Evolutionary conservation across 768 basidiomycete genomes (phyloP).

Genomic region (Boletus subcaerulescens): DNA sequence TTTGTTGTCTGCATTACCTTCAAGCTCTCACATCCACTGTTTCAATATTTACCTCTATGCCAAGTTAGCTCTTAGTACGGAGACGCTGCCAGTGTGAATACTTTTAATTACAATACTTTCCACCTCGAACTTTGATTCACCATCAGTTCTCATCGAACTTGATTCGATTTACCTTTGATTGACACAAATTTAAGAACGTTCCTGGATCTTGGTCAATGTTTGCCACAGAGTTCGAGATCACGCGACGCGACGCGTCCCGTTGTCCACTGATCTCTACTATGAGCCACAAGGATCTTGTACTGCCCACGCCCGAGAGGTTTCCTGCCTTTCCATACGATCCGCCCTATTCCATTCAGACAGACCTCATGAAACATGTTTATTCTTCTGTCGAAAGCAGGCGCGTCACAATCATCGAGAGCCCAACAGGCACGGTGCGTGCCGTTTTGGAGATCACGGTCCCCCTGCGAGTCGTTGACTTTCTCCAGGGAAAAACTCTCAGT

Average conservation of each 20-base stretch:
- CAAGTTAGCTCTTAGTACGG: slow-evolving; percentile 18
- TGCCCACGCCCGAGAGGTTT: slow-evolving; percentile 68
- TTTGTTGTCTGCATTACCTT: slow-evolving; percentile 18
- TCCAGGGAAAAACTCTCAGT: slow-evolving; percentile 83
- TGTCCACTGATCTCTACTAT: neutral
- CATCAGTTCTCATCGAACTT: neutral
- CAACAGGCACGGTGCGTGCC: slow-evolving; percentile 75
- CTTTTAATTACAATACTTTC: slow-evolving; percentile 23
- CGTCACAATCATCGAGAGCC: slow-evolving; percentile 84
- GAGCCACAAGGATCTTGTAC: slow-evolving; percentile 22
- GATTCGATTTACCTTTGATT: slow-evolving; percentile 6
- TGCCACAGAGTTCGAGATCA: slow-evolving; percentile 1
- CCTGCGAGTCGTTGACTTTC: neutral
- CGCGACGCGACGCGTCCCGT: slow-evolving; percentile 15
- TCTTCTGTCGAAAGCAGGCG: slow-evolving; percentile 67
- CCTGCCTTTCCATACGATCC: slow-evolving; percentile 79
- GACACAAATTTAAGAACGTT: slow-evolving; percentile 3
- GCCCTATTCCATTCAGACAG: slow-evolving; percentile 81
- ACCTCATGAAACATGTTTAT: slow-evolving; percentile 89
- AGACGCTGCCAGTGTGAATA: slow-evolving; percentile 15
- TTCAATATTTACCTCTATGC: slow-evolving; percentile 17
- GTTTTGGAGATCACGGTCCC: neutral
- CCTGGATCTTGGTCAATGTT: slow-evolving; percentile 10
- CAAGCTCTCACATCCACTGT: slow-evolving; percentile 13
- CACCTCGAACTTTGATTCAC: slow-evolving; percentile 15